Conservation (phyloP, 208 protist species). For the Phytomonas serpens region DNA sequence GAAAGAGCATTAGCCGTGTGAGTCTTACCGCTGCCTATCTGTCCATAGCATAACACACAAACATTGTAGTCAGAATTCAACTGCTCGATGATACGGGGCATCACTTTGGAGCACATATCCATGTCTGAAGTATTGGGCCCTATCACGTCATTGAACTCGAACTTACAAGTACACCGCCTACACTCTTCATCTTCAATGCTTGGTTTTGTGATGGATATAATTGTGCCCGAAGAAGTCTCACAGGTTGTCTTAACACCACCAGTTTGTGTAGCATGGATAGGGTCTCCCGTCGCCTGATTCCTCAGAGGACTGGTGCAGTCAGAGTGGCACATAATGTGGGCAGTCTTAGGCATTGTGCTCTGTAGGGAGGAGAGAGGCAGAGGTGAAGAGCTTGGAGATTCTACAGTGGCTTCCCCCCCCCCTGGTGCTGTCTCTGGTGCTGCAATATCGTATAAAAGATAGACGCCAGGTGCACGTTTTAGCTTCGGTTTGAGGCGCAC, state of each 20-base stretch:
- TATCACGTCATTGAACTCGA: constrained; percentile 60
- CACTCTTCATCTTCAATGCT: background rate
- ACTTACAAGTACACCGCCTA: constrained; percentile 11
- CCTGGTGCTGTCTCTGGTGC: background rate
- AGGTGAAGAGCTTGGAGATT: background rate
- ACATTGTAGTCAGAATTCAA: constrained; percentile 57
- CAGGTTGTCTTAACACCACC: background rate
- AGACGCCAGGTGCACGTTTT: background rate
- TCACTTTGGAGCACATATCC: constrained; percentile 36
- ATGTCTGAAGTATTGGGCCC: constrained; percentile 32
- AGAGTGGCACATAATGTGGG: background rate
- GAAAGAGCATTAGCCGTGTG: constrained; percentile 75
- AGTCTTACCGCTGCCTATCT: constrained; percentile 87
- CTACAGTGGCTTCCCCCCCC: background rate
- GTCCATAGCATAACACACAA: constrained; percentile 84
- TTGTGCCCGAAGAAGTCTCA: background rate
- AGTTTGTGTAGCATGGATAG: background rate
- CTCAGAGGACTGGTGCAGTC: background rate
- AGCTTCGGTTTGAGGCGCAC: background rate
- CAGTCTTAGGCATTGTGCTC: background rate
- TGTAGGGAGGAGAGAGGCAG: background rate
- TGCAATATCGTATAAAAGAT: background rate
- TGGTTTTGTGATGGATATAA: background rate
- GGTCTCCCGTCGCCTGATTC: background rate
- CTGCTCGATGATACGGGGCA: constrained; percentile 55